Evolutionary conservation across 768 basidiomycete species (phyloP).

Genomic region (Suillus sp.): DNA sequence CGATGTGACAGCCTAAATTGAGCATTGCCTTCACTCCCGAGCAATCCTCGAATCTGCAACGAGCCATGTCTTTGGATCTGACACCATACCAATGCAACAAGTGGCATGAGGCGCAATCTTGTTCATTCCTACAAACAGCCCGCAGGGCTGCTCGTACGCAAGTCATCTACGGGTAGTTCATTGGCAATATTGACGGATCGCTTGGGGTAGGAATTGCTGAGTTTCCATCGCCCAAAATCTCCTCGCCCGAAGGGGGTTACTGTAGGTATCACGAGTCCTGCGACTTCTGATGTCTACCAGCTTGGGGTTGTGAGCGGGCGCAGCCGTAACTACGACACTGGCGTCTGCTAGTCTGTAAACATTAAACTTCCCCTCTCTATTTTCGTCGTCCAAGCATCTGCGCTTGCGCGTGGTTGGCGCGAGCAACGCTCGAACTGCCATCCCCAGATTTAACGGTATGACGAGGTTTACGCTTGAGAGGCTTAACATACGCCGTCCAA

Average conservation of each 20-base stretch:
- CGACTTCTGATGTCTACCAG: background rate
- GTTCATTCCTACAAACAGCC: background rate
- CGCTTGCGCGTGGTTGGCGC: background rate
- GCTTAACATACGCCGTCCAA: too few relatives aligned
- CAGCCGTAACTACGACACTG: background rate
- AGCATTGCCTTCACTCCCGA: background rate
- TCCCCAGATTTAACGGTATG: too few relatives aligned
- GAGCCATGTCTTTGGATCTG: background rate
- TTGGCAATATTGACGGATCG: background rate
- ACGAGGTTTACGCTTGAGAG: too few relatives aligned
- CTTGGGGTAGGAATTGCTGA: background rate
- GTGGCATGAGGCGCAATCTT: background rate
- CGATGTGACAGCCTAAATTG: background rate
- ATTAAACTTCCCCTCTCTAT: background rate
- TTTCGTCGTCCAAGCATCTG: background rate
- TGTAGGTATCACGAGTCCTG: background rate
- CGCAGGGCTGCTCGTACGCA: background rate
- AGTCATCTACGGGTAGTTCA: background rate
- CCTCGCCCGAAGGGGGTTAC: background rate
- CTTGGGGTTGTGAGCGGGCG: background rate
- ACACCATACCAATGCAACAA: background rate
- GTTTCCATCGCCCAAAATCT: background rate
- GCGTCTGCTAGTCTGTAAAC: background rate
- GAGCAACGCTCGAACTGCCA: background rate
- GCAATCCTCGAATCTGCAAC: background rate